A percentile compares a stretch with the other conserved stretches of the same genome.
phyloP scores from a whole-genome alignment of 306 rosid species.

The Dalbergia cochinchinensis region DNA sequence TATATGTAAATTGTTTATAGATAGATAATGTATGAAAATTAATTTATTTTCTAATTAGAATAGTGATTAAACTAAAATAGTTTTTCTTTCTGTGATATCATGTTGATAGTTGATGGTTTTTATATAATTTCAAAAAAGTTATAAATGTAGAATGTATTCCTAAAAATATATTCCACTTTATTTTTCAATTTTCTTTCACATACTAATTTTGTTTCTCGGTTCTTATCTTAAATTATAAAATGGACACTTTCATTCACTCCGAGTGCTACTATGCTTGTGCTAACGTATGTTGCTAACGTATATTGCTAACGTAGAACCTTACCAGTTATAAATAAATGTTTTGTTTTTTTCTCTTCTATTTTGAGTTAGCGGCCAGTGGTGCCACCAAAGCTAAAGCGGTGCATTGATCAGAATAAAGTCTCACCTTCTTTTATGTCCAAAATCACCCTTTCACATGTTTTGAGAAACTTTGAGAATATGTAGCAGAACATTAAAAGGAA shows the following conservation, averaged over 20 bases:
- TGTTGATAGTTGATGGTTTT: not conserved
- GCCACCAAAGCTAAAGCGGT: slow-evolving; percentile 17
- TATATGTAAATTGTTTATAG: no score
- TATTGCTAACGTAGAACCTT: slow-evolving; percentile 26
- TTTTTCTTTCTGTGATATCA: not conserved
- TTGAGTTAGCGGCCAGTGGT: slow-evolving; percentile 24
- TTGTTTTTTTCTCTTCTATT: not conserved
- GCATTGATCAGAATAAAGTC: slow-evolving; percentile 42
- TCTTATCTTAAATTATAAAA: no score
- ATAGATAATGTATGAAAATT: no score
- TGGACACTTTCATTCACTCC: not conserved
- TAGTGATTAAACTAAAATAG: not conserved
- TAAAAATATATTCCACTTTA: no score
- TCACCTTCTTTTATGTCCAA: slow-evolving; percentile 41
- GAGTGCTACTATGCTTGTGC: not conserved
- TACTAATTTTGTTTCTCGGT: not conserved
- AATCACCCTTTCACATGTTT: slow-evolving; percentile 34
- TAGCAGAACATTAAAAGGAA: slow-evolving; percentile 35
- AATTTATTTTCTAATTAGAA: not conserved
- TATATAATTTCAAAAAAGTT: not conserved
- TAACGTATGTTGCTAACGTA: slow-evolving; percentile 23
- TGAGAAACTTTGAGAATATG: slow-evolving; percentile 45
- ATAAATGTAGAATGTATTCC: no score
- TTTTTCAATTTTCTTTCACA: not conserved
- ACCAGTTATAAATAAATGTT: not conserved